phyloP scores from a whole-genome alignment of 1,284 basidiomycete genomes.

The Boletellus deceptivus region DNA sequence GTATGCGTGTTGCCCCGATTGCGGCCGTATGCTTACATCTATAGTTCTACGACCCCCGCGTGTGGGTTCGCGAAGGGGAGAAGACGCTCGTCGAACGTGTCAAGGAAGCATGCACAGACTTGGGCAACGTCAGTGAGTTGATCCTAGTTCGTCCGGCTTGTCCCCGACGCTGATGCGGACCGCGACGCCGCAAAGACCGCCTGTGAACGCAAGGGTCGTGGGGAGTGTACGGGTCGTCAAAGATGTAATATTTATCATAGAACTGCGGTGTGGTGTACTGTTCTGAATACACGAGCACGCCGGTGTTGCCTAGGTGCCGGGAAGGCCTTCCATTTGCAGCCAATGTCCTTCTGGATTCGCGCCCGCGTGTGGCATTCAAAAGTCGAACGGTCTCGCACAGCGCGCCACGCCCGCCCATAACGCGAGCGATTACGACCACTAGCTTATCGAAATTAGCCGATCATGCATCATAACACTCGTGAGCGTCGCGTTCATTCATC shows the following conservation, averaged over 20 bases:
- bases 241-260: constrained; percentile 25
- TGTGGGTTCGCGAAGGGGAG: constrained; percentile 98
- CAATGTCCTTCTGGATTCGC: too few relatives aligned
- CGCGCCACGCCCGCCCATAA: too few relatives aligned
- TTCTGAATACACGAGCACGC: not conserved
- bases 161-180: not conserved
- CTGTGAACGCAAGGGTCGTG: constrained; percentile 15
- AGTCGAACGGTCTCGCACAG: too few relatives aligned
- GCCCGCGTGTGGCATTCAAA: too few relatives aligned
- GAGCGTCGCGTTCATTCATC: not conserved
- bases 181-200: constrained; percentile 18
- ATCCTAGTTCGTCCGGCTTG: not conserved
- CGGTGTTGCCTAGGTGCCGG: not conserved
- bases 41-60: constrained; percentile 89
- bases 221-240: not conserved
- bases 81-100: constrained; percentile 89
- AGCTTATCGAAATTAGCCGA: too few relatives aligned
- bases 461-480: too few relatives aligned
- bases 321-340: constrained; percentile 2
- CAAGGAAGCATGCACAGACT: constrained; percentile 88
- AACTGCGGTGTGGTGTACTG: not conserved
- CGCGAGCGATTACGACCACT: too few relatives aligned
- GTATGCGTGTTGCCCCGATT: constrained; percentile 34
- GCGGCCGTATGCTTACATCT: not conserved
- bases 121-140: constrained; percentile 69